Evolutionary conservation across 176 grass and related monocot species (phyloP).

Genomic region (Phragmites australis): DNA sequence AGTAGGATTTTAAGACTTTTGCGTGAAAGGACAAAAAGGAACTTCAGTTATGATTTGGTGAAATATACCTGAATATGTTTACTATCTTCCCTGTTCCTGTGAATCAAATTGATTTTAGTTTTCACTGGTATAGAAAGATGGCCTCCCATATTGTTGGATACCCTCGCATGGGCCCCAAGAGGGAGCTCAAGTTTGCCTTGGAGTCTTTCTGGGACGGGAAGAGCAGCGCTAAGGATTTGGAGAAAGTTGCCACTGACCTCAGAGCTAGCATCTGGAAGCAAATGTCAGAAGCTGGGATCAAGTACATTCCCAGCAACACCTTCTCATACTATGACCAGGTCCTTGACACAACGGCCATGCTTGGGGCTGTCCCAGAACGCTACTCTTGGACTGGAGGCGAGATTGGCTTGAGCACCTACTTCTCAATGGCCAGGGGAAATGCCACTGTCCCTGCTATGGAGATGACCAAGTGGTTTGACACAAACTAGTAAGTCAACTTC

Average conservation of each 20-base stretch:
- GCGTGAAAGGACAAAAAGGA: not conserved
- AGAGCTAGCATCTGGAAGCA: constrained; percentile 92
- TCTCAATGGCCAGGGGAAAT: constrained; percentile 99
- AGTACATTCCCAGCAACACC: constrained; percentile 95
- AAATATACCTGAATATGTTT: not conserved
- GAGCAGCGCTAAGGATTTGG: constrained; percentile 77
- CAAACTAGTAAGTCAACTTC: constrained; percentile 84
- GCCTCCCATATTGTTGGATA: constrained; percentile 96
- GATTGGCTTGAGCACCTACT: constrained; percentile 83
- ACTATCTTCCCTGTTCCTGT: not conserved
- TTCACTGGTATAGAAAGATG: constrained; percentile 57
- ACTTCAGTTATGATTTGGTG: not conserved
- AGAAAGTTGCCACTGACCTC: constrained; percentile 79
- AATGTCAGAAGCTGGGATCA: constrained; percentile 83
- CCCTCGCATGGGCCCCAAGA: constrained; percentile 97
- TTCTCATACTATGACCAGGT: constrained; percentile 98
- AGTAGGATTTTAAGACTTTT: not conserved
- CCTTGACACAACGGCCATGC: constrained; percentile 91
- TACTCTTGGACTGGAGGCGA: constrained; percentile 80
- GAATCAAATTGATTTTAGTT: not conserved
- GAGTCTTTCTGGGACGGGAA: constrained; percentile 99
- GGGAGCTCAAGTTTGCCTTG: constrained; percentile 96
- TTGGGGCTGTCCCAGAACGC: constrained; percentile 86
- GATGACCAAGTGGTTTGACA: constrained; percentile 99
- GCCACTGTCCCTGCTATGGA: constrained; percentile 92